phyloP scores from a whole-genome alignment of 2,329 filamentous ascomycete species.

The Capronia epimyces region DNA sequence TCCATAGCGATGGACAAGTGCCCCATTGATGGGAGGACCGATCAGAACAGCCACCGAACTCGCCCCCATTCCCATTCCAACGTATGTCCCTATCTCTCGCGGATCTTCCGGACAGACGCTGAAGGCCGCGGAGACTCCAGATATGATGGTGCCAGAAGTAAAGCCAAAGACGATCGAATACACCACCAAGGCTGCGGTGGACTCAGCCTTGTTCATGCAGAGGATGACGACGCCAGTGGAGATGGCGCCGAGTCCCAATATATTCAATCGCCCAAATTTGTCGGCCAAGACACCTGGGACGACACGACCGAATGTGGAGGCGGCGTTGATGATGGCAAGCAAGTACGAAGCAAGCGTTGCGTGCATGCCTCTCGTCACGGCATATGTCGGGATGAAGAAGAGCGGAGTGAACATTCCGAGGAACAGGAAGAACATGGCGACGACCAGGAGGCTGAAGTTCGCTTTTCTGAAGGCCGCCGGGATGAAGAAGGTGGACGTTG shows the following conservation, averaged over 20 bases:
- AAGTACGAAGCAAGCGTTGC: slow-evolving; percentile 47
- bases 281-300: slow-evolving; percentile 33
- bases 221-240: slow-evolving; percentile 46
- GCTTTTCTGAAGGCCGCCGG: slow-evolving; percentile 23
- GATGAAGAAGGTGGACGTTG: slow-evolving; percentile 27
- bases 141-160: slow-evolving; percentile 55
- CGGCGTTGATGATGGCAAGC: slow-evolving; percentile 50
- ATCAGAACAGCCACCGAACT: slow-evolving; percentile 44
- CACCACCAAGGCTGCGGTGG: slow-evolving; percentile 39
- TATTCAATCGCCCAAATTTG: slow-evolving; percentile 28
- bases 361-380: slow-evolving; percentile 44
- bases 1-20: neutral
- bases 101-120: slow-evolving; percentile 24
- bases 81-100: slow-evolving; percentile 26
- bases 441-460: slow-evolving; percentile 20
- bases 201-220: slow-evolving; percentile 52
- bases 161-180: slow-evolving; percentile 66
- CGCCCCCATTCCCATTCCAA: slow-evolving; percentile 33
- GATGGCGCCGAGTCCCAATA: slow-evolving; percentile 32
- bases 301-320: slow-evolving; percentile 34
- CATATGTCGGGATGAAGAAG: slow-evolving; percentile 31
- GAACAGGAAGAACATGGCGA: slow-evolving; percentile 21
- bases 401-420: slow-evolving; percentile 30
- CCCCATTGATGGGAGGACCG: slow-evolving; percentile 42
- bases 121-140: slow-evolving; percentile 22